Evolutionary conservation across 2,329 filamentous ascomycete species (phyloP), one percentile per base, ranked within the genome.

Genomic region (Cladosporium sp.): DNA sequence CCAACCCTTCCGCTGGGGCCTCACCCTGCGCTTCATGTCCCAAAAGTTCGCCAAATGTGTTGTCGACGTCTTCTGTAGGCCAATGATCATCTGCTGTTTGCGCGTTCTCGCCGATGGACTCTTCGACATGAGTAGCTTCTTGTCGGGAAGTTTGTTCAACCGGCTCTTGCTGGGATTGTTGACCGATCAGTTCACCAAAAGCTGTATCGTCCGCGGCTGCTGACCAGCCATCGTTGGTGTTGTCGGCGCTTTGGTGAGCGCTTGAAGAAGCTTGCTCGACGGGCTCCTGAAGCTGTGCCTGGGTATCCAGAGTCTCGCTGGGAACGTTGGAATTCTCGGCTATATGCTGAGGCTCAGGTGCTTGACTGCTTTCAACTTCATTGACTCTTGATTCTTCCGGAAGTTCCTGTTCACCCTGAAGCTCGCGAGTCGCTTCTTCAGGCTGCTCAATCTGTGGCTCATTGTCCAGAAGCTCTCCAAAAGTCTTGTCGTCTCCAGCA

Each of bases 401-500:
- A 6, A 29, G 4, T 6, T 38, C 20, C 4, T 22, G 27, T 3
- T 20, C 11, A 18, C 9, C 19, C 4, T 27, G 6, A 6, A 11
- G 15, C 12, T 27, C 20, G 19, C n/a, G 13, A 9, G 13, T 20
- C 15, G 13, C 22, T 30, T 38, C 22, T 1, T 27, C 8, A 7
- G 13, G 12, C 12, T 40, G 19, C 12, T 39, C 27, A 13, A 25
- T 30, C 25, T 18, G 29, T 15, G 38, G 35, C 13, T 48, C 9
- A 22, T 53, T 47, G 11, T 56, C 61, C n/a, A 64, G 51, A 7
- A 64, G 49, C 22, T 63, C 59, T 15, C 60, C 62, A 54, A 64
- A 64, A 4, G 61, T 63, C 43, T 59, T 59, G 46, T 65, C 62
- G 32, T 63, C 61, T 16, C 60, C 63, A 22, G 55, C 56, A 19